These are phyloP conservation scores for Suillus americanus DNA, from an alignment of 768 basidiomycete genomes.

Conservation along the genomic window DNA sequence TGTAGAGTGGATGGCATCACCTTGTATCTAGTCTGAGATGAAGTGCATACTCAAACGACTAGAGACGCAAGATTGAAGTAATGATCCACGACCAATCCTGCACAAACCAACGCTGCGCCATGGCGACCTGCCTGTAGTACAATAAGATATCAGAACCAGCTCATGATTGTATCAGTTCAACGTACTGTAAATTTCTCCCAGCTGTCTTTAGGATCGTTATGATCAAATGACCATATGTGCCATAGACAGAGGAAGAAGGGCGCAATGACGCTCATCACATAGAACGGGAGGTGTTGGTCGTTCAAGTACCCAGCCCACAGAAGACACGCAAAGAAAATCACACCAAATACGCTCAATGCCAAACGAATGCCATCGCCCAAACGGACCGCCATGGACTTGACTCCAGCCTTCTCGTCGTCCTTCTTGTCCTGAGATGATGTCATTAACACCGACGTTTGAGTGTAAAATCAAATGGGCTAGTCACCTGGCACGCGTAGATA, in stretches of 20 bases:
- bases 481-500: slow-evolving; percentile 73
- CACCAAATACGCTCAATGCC: slow-evolving; percentile 52
- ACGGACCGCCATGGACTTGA: slow-evolving; percentile 74
- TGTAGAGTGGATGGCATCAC: background rate
- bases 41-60: background rate
- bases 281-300: slow-evolving; percentile 37
- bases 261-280: background rate
- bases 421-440: slow-evolving; percentile 82
- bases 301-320: slow-evolving; percentile 53
- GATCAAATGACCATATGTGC: slow-evolving; percentile 2
- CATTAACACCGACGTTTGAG: slow-evolving; percentile 45
- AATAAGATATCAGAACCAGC: background rate
- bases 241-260: background rate
- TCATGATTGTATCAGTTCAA: background rate
- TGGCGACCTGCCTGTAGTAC: background rate
- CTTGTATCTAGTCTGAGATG: background rate
- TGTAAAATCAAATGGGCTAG: background rate
- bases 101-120: background rate
- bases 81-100: background rate
- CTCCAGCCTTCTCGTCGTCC: slow-evolving; percentile 72
- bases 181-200: background rate
- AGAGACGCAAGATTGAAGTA: background rate
- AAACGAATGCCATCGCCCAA: slow-evolving; percentile 62
- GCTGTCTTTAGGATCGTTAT: background rate
- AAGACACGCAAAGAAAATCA: slow-evolving; percentile 52